Evolutionary conservation across 495 filamentous ascomycete species (phyloP).

Genomic region (Lichenothelia convexa): DNA sequence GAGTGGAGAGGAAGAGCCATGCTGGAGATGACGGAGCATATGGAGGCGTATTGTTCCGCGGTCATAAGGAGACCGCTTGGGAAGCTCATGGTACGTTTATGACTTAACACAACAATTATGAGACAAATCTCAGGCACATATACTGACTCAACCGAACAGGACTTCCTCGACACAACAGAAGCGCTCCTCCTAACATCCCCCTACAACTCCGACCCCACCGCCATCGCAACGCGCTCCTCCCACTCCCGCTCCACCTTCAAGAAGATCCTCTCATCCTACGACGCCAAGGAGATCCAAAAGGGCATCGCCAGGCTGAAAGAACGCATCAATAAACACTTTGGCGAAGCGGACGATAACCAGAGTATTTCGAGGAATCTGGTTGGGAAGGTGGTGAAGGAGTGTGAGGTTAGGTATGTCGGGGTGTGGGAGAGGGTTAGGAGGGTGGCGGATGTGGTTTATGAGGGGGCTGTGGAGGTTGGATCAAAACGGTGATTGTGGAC

Average conservation of each 20-base stretch:
- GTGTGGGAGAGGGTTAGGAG: conserved; percentile 50
- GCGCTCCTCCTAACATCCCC: conserved; percentile 33
- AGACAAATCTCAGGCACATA: background rate
- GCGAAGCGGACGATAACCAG: conserved; percentile 62
- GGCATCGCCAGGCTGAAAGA: conserved; percentile 75
- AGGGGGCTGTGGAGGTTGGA: conserved; percentile 2
- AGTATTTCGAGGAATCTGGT: conserved; percentile 52
- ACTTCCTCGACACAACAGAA: conserved; percentile 73
- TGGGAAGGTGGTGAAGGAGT: conserved; percentile 57
- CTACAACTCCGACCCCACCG: conserved; percentile 23
- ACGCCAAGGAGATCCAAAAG: conserved; percentile 62
- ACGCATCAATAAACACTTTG: conserved; percentile 91
- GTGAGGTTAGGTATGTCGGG: conserved; percentile 59
- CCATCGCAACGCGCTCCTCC: conserved; percentile 52
- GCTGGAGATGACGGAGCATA: conserved; percentile 69
- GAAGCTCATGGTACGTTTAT: conserved; percentile 35
- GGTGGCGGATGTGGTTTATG: conserved; percentile 32
- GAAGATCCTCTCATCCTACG: conserved; percentile 63
- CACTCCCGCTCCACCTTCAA: conserved; percentile 67
- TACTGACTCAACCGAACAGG: conserved; percentile 25
- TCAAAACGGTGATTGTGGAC: too few relatives aligned
- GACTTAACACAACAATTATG: background rate
- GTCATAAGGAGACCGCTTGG: conserved; percentile 80
- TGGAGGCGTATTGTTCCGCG: conserved; percentile 67
- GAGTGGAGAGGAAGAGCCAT: conserved; percentile 63